Evolutionary conservation across 306 rosid species (phyloP), one percentile per base, ranked within the genome.

Genomic region (Castanea sativa): DNA sequence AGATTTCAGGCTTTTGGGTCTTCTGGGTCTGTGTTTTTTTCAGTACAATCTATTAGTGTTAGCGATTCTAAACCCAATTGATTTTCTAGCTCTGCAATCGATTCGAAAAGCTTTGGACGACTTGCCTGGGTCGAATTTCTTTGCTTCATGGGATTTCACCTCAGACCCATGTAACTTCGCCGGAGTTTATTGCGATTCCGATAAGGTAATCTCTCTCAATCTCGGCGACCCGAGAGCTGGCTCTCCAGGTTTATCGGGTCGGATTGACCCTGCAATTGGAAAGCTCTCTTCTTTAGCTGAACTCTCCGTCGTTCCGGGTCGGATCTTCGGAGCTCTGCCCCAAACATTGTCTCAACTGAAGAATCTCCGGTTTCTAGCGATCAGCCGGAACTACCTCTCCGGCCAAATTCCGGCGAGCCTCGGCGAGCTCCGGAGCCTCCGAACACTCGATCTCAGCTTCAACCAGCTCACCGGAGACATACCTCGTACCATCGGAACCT

Each of bases 111-210:
- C 88, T 27, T 86, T 96, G 0, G 58, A 89, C 1, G 99, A 96
- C 78, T 76, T 93, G 89, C 98, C 98, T 0, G 99, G 96, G 18
- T 96, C 99, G 1, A 84, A 77, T 52, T 96, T 91, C 81, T 91
- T 96, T 55, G 71, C 94, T 1, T 87, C 98, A 18, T 96, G 99
- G 99, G 99, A 96, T 78, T 96, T 96, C 90, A 96, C 99, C 14
- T 83, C 97, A 6, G 99, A 96, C 78, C 99, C 99, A 0, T 96
- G 99, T 69, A 88, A 76, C 55, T 96, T 96, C 82, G 77, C 94
- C 81, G 99, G 99, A n/a, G 96, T 96, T 33, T 93, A 81, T 77
- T 96, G 99, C 65, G 91, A 90, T 7, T 85, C 96, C 32, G 90
- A 91, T 38, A 89, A 84, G 82, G 99, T 96, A 1, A 80, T 96